Conservation (phyloP, 164 flowering plant genomes). For the Chimonanthus salicifolius region DNA sequence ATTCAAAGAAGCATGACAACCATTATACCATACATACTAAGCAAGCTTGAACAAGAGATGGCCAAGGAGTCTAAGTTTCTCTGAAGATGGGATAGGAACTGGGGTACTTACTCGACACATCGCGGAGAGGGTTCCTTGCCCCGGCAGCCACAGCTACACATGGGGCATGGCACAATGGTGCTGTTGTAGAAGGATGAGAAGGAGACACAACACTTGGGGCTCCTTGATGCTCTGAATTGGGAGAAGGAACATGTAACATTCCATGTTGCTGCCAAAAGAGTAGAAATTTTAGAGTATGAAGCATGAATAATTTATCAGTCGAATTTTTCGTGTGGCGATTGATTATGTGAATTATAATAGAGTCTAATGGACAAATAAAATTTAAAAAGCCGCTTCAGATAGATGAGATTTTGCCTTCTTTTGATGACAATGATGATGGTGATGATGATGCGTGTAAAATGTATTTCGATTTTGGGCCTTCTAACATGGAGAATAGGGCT, state of each 20-base stretch:
- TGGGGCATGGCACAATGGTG: conserved; percentile 51
- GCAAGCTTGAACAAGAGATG: neutral
- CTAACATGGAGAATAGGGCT: neutral
- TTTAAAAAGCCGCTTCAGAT: no score
- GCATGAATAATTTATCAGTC: neutral
- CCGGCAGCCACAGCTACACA: conserved; percentile 70
- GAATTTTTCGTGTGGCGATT: no score
- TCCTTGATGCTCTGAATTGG: conserved; percentile 34
- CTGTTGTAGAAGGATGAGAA: conserved; percentile 62
- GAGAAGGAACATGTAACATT: conserved; percentile 59
- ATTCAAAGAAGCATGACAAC: neutral
- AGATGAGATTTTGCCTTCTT: no score
- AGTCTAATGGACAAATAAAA: no score
- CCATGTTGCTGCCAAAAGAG: conserved; percentile 51
- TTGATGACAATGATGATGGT: no score
- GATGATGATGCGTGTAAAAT: neutral
- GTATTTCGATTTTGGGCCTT: neutral
- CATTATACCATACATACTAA: neutral
- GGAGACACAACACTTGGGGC: conserved; percentile 75
- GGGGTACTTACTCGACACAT: conserved; percentile 40
- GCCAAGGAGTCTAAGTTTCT: no score
- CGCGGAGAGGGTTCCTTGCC: conserved; percentile 22
- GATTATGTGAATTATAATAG: no score
- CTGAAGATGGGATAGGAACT: neutral
- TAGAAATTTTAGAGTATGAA: neutral